phyloP scores from a whole-genome alignment of 176 grass and related monocot genomes.

The Otatea glauca region DNA sequence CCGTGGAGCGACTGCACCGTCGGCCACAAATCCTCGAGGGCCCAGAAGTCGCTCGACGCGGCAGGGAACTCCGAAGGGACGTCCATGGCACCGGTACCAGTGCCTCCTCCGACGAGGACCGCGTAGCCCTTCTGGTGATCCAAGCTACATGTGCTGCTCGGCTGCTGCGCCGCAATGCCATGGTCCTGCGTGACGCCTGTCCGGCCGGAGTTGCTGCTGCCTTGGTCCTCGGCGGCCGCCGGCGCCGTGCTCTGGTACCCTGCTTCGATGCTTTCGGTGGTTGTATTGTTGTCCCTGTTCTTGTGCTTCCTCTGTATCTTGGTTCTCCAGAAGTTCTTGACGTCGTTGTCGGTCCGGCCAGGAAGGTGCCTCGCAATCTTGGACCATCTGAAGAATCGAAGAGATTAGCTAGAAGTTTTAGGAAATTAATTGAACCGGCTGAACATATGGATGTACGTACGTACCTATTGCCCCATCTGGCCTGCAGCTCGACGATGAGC shows the following conservation, averaged over 20 bases:
- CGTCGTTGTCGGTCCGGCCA: slow-evolving; percentile 75
- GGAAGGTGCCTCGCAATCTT: slow-evolving; percentile 75
- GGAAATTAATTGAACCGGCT: background rate
- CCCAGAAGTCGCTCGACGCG: slow-evolving; percentile 35
- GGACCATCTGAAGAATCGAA: slow-evolving; percentile 56
- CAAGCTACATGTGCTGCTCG: background rate
- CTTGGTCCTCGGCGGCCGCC: background rate
- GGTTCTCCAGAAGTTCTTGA: slow-evolving; percentile 84
- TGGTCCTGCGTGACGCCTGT: slow-evolving; percentile 9
- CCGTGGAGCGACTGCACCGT: background rate
- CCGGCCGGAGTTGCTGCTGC: slow-evolving; percentile 3
- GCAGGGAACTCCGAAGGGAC: slow-evolving; percentile 9
- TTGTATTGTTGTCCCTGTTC: background rate
- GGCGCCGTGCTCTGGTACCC: background rate
- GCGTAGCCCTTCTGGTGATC: background rate
- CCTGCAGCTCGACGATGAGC: slow-evolving; percentile 71
- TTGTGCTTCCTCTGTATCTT: slow-evolving; percentile 61
- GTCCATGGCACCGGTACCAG: background rate
- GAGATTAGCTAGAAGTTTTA: slow-evolving; percentile 7
- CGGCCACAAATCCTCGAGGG: slow-evolving; percentile 47
- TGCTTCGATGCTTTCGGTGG: background rate
- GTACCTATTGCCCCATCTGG: slow-evolving; percentile 73
- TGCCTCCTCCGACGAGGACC: background rate
- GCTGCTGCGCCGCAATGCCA: background rate
- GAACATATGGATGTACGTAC: background rate